Conservation (phyloP, 1,139 yeast genomes). For the Sugiyamaella japonica region DNA sequence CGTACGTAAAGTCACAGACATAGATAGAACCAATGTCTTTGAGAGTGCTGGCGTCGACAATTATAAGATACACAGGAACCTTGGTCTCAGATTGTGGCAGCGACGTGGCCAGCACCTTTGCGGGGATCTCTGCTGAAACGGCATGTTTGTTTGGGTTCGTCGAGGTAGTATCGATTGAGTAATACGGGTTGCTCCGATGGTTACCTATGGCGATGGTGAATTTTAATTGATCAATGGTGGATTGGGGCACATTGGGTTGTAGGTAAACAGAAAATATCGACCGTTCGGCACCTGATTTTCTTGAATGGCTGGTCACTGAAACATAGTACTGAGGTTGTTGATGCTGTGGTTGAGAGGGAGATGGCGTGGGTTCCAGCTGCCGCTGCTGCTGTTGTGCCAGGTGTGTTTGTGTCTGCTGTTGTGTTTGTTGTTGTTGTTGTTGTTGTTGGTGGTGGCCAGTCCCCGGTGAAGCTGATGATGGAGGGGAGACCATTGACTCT, state of each 20-base stretch:
- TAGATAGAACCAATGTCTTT: conserved; percentile 29
- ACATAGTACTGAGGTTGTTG: conserved; percentile 5
- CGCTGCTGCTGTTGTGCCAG: not conserved
- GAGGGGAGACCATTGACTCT: conserved; percentile 18
- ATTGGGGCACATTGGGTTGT: conserved; percentile 16
- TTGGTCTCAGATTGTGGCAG: conserved; percentile 13
- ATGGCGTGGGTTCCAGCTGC: not conserved
- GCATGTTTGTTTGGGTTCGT: conserved; percentile 22
- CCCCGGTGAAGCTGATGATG: conserved; percentile 16
- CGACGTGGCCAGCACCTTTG: conserved; percentile 20
- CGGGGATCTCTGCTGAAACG: conserved; percentile 27
- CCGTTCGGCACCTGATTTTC: conserved; percentile 19
- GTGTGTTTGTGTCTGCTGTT: not conserved
- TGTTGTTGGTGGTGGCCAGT: conserved; percentile 8
- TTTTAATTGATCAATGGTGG: conserved; percentile 14
- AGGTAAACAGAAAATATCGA: conserved; percentile 22
- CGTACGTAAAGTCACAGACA: conserved; percentile 29
- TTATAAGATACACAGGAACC: conserved; percentile 24
- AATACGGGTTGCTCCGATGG: conserved; percentile 19
- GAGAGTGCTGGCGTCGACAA: conserved; percentile 16
- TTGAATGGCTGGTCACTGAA: conserved; percentile 21
- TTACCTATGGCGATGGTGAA: conserved; percentile 26
- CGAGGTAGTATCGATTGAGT: conserved; percentile 14
- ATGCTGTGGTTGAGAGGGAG: conserved; percentile 2
- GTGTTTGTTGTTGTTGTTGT: not conserved